These are phyloP conservation scores for Austropuccinia psidii DNA, from an alignment of 1,284 basidiomycete genomes.

Conservation along the genomic window DNA sequence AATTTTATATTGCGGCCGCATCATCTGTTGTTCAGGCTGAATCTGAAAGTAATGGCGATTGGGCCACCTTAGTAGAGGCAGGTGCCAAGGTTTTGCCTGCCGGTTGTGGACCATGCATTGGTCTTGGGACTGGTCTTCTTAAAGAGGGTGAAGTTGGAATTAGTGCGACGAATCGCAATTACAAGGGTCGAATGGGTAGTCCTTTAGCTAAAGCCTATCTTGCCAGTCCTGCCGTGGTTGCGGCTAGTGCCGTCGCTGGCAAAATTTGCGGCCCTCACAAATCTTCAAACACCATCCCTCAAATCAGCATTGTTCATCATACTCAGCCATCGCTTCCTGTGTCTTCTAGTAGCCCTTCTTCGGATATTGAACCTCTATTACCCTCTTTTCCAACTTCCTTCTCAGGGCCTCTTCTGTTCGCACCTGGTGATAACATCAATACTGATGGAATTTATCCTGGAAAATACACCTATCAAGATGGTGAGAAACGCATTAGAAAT, in stretches of 20 bases:
- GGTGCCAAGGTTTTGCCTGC: conserved; percentile 89
- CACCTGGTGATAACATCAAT: conserved; percentile 94
- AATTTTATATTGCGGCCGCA: conserved; percentile 96
- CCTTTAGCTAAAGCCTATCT: conserved; percentile 93
- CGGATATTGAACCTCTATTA: conserved; percentile 57
- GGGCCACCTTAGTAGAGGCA: conserved; percentile 73
- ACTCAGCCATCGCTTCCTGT: background rate
- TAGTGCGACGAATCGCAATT: conserved; percentile 96
- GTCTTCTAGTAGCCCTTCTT: background rate
- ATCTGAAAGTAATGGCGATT: conserved; percentile 74
- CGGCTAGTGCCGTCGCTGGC: conserved; percentile 85
- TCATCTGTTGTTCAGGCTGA: conserved; percentile 84
- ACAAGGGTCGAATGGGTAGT: conserved; percentile 96
- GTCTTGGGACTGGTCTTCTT: conserved; percentile 81
- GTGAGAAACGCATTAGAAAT: too few species aligned
- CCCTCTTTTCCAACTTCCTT: conserved; percentile 76
- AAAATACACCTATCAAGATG: conserved; percentile 98
- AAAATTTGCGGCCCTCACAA: conserved; percentile 74
- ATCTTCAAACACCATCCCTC: background rate
- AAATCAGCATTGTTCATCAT: conserved; percentile 3
- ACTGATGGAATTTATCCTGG: conserved; percentile 99
- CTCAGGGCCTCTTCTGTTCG: conserved; percentile 75
- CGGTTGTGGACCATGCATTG: conserved; percentile 97
- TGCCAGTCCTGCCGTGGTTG: conserved; percentile 91
- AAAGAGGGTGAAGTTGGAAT: conserved; percentile 94